Conservation (phyloP, 2,329 filamentous ascomycete genomes). For the Drechslera avenae region DNA sequence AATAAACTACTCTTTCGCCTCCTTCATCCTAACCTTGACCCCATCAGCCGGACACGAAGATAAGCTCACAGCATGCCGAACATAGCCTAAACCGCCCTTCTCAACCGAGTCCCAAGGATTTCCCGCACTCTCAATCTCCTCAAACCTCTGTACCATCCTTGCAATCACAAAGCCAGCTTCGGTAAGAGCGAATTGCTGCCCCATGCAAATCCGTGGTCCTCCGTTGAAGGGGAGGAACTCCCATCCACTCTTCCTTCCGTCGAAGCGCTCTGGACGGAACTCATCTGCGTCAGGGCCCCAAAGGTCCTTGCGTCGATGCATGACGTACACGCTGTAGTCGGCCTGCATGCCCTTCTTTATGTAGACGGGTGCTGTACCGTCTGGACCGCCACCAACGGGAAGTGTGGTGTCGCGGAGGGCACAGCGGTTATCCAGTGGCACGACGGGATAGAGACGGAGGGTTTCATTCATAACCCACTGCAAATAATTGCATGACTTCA, state of each 20-base stretch:
- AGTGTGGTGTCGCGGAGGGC: constrained; percentile 42
- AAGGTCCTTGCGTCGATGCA: constrained; percentile 45
- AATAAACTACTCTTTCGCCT: constrained; percentile 29
- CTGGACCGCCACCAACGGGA: constrained; percentile 43
- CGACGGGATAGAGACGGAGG: constrained; percentile 42
- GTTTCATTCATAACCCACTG: constrained; percentile 43
- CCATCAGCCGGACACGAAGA: constrained; percentile 40
- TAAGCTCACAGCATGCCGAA: constrained; percentile 30
- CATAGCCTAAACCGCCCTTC: constrained; percentile 31
- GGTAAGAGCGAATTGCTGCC: constrained; percentile 41
- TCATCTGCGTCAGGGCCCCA: constrained; percentile 46
- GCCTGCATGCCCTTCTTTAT: constrained; percentile 37
- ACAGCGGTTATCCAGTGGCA: constrained; percentile 39
- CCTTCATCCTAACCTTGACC: constrained; percentile 41
- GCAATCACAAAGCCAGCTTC: constrained; percentile 39
- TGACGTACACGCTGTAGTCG: constrained; percentile 38
- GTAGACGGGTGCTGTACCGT: constrained; percentile 42
- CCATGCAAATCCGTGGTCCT: constrained; percentile 41
- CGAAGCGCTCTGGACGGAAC: constrained; percentile 45
- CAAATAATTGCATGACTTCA: constrained; percentile 42
- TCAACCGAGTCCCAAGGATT: constrained; percentile 35
- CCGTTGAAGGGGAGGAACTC: constrained; percentile 45
- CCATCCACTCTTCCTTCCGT: constrained; percentile 40
- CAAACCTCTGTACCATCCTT: constrained; percentile 36
- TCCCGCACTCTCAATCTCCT: constrained; percentile 30